Conservation (phyloP, 805 yeast species). For the Lipomyces yamanashiensis region DNA sequence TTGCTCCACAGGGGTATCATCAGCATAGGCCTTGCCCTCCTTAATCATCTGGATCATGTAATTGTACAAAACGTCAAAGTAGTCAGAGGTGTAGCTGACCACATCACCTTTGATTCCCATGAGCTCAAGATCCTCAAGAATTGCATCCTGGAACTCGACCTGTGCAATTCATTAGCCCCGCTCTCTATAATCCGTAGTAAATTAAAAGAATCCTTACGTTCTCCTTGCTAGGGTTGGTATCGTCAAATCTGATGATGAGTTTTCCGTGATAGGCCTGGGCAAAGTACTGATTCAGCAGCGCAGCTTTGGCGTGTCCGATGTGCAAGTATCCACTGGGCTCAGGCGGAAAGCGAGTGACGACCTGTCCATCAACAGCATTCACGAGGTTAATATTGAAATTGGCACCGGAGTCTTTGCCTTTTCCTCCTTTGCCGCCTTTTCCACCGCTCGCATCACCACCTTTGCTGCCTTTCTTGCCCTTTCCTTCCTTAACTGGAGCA, state of each 20-base stretch:
- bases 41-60: slow-evolving; percentile 83
- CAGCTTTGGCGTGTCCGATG: slow-evolving; percentile 99
- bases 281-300: slow-evolving; percentile 92
- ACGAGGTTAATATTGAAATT: slow-evolving; percentile 91
- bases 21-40: slow-evolving; percentile 96
- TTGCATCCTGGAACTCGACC: slow-evolving; percentile 89
- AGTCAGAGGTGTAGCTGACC: slow-evolving; percentile 88
- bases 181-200: neutral
- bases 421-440: slow-evolving; percentile 21
- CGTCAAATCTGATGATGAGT: slow-evolving; percentile 95
- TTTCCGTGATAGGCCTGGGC: slow-evolving; percentile 96
- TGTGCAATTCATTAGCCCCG: neutral
- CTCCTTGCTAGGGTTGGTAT: slow-evolving; percentile 97
- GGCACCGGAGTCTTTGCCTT: slow-evolving; percentile 78
- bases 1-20: slow-evolving; percentile 89
- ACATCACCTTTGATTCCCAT: slow-evolving; percentile 92
- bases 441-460: slow-evolving; percentile 15
- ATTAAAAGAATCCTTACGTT: slow-evolving; percentile 48
- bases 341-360: slow-evolving; percentile 98
- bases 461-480: slow-evolving; percentile 20
- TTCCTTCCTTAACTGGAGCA: slow-evolving; percentile 5
- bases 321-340: slow-evolving; percentile 99
- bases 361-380: slow-evolving; percentile 91
- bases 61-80: slow-evolving; percentile 90
- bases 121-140: slow-evolving; percentile 86